phyloP scores from a whole-genome alignment of 78 protist species.

The Planoprotostelium fungivorum region DNA sequence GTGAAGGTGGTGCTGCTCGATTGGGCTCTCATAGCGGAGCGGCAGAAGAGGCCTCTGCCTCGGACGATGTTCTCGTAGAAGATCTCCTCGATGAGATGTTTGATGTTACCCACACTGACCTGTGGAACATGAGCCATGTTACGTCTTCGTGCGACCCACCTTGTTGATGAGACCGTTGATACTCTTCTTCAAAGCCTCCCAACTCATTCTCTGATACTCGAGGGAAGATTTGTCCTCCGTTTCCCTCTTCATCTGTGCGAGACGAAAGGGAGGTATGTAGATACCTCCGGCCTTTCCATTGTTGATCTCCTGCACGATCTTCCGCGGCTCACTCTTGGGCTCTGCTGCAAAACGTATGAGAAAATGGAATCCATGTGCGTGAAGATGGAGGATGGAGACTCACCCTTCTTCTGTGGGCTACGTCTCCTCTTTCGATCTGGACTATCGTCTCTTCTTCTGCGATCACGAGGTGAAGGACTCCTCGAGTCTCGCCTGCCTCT shows the following conservation, averaged over 20 bases:
- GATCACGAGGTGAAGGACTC: no score
- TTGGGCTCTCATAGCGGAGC: slow-evolving; percentile 79
- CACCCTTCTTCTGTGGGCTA: neutral
- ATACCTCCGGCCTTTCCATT: slow-evolving; percentile 29
- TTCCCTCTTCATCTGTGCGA: slow-evolving; percentile 59
- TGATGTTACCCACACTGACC: slow-evolving; percentile 77
- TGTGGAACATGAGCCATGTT: no score
- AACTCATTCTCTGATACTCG: slow-evolving; percentile 89
- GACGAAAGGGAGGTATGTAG: slow-evolving; percentile 70
- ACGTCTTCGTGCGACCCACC: neutral
- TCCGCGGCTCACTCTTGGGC: neutral
- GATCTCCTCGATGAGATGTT: slow-evolving; percentile 79
- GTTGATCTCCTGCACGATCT: neutral
- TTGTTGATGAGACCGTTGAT: slow-evolving; percentile 96
- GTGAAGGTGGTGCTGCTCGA: slow-evolving; percentile 89
- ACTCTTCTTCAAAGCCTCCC: slow-evolving; percentile 93
- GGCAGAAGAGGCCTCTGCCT: slow-evolving; percentile 90
- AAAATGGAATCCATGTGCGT: neutral
- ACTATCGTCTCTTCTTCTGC: no score
- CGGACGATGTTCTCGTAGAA: slow-evolving; percentile 93
- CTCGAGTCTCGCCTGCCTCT: neutral
- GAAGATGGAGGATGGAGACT: neutral
- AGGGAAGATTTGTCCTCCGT: slow-evolving; percentile 48
- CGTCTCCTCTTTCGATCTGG: neutral
- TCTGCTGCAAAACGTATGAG: neutral